Evolutionary conservation across 2,329 filamentous ascomycete genomes (phyloP), one percentile per base, ranked within the genome.

Genomic region (Cladophialophora exuberans): DNA sequence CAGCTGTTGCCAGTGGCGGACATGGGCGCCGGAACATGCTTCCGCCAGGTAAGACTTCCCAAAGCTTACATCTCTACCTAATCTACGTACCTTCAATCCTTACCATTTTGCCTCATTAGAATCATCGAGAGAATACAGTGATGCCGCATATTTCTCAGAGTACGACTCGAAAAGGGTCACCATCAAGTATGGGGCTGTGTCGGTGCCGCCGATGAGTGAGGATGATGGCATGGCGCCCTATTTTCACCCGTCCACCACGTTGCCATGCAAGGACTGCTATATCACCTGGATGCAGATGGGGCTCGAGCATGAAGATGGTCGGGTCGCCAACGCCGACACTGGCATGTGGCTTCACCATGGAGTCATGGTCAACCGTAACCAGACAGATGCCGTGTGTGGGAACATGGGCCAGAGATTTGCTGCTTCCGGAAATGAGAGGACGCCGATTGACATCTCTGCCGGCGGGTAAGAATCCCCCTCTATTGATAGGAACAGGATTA

Each of bases 261-360:
- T 53, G 6, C 59, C 59, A 3, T 61, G 59, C 39, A 28, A 35
- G 6, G 48, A 61, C 36, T 61, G 63, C 47, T 36, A 61, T 28
- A 49, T 72, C 36, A 69, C 67, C 2, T 53, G 51, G 35, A 62
- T 66, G 30, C 41, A 62, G 25, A 62, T 64, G 15, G 62, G 52
- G 11, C 60, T 73, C 7, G 61, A 68, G 49, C 67, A 68, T 53
- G 52, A 58, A 2, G 61, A 71, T 52, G 70, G 69, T 4, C 60
- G 62, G 10, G 42, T 48, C 7, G 70, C 69, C 26, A 70, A 71
- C 55, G 61, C 63, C 42, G 62, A 70, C 56, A 69, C 60, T 2
- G 64, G 66, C 44, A 60, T 69, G 28, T 69, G 64, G 62, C 61
- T 72, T 3, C 69, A 70, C 57, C 59, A 54, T 58, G 56, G 47